Percentiles rank a stretch among this genome's conserved stretches.
phyloP scores from a whole-genome alignment of 495 filamentous ascomycete genomes.

The Tuber indicum region DNA sequence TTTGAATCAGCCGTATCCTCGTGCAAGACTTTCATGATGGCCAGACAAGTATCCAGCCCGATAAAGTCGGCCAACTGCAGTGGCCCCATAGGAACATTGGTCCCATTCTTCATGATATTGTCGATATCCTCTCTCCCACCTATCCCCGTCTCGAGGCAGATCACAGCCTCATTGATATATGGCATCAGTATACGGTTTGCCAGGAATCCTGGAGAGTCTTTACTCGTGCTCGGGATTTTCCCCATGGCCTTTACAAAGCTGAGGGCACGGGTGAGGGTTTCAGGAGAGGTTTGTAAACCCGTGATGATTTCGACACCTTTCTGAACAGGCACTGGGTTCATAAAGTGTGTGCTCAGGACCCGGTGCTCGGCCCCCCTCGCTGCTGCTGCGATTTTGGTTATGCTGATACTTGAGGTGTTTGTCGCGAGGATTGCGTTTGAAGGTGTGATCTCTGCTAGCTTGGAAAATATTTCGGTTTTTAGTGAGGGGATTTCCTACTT shows the following conservation, averaged over 20 bases:
- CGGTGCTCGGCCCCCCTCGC: slow-evolving; percentile 71
- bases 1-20: slow-evolving; percentile 90
- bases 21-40: slow-evolving; percentile 95
- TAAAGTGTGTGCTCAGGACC: slow-evolving; percentile 95
- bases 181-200: slow-evolving; percentile 98
- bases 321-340: slow-evolving; percentile 97
- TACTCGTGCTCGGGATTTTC: slow-evolving; percentile 79
- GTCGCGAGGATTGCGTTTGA: slow-evolving; percentile 87
- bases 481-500: slow-evolving; percentile 67
- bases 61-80: slow-evolving; percentile 94
- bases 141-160: slow-evolving; percentile 90
- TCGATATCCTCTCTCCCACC: slow-evolving; percentile 86
- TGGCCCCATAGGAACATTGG: slow-evolving; percentile 97
- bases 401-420: slow-evolving; percentile 95
- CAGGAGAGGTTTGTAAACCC: slow-evolving; percentile 78
- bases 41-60: slow-evolving; percentile 88
- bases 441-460: slow-evolving; percentile 76
- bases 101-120: slow-evolving; percentile 97
- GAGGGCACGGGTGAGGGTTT: slow-evolving; percentile 75
- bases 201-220: slow-evolving; percentile 87
- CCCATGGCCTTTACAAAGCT: slow-evolving; percentile 85
- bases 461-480: slow-evolving; percentile 80
- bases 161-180: slow-evolving; percentile 97
- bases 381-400: slow-evolving; percentile 88
- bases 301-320: slow-evolving; percentile 97